Evolutionary conservation across 2,329 filamentous ascomycete species (phyloP).

Genomic region (Pestalotiopsis sp.): DNA sequence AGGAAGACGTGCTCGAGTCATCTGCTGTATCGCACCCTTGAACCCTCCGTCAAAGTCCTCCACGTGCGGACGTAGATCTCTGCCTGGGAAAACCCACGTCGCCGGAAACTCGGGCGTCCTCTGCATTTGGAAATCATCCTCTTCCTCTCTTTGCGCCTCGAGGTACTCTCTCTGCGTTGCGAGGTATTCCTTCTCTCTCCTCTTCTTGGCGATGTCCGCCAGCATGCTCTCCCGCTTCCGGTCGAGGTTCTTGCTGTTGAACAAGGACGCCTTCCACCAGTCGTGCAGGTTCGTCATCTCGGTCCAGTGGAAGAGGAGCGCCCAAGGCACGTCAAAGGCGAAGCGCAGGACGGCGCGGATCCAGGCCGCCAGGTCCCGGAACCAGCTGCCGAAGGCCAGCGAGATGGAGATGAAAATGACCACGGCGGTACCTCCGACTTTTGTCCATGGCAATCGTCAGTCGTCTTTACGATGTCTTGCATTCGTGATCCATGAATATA

Average conservation of each 20-base stretch:
- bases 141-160: too few relatives aligned
- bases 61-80: too few relatives aligned
- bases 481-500: background rate
- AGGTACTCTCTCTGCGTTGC: too few relatives aligned
- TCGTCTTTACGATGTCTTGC: background rate
- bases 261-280: background rate
- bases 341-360: background rate
- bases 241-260: background rate
- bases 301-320: background rate
- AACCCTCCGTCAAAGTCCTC: too few relatives aligned
- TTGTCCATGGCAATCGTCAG: background rate
- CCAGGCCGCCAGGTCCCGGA: slow-evolving; percentile 15
- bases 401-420: slow-evolving; percentile 22
- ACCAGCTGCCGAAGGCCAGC: slow-evolving; percentile 23
- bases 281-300: background rate
- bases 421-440: slow-evolving; percentile 20
- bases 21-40: too few relatives aligned
- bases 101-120: too few relatives aligned
- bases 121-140: too few relatives aligned
- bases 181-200: background rate
- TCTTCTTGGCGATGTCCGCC: background rate
- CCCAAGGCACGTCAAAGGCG: background rate
- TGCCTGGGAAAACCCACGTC: too few relatives aligned
- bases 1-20: too few relatives aligned
- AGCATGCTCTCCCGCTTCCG: background rate